Percentiles rank a stretch among this genome's conserved stretches.
phyloP scores from a whole-genome alignment of 1,139 yeast genomes.

The Kodamaea alishanica region DNA sequence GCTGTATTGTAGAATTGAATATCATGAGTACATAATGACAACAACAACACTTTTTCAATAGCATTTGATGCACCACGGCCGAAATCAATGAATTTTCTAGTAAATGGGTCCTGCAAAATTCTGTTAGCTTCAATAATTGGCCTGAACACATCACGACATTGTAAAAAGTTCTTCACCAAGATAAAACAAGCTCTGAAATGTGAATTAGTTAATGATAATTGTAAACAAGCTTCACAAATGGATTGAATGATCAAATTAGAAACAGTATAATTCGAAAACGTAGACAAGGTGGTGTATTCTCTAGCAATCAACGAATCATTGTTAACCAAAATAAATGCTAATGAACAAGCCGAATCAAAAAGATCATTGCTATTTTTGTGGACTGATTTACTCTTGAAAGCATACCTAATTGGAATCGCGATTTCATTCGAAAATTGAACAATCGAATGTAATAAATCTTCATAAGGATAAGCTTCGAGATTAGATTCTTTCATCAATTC shows the following conservation, averaged over 20 bases:
- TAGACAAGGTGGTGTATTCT: slow-evolving; percentile 21
- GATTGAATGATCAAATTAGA: slow-evolving; percentile 34
- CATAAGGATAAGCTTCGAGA: slow-evolving; percentile 9
- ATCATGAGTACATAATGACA: slow-evolving; percentile 56
- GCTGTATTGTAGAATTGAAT: slow-evolving; percentile 54
- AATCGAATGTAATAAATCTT: slow-evolving; percentile 11
- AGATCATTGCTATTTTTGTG: slow-evolving; percentile 12
- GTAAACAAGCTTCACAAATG: slow-evolving; percentile 37
- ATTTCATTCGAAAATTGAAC: slow-evolving; percentile 26
- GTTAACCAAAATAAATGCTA: slow-evolving; percentile 33
- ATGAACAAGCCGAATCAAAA: slow-evolving; percentile 35
- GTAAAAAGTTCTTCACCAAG: slow-evolving; percentile 32
- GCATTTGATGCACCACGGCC: slow-evolving; percentile 22
- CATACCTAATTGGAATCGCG: slow-evolving; percentile 31
- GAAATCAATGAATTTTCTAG: slow-evolving; percentile 17
- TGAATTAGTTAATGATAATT: slow-evolving; percentile 33
- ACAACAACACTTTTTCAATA: slow-evolving; percentile 45
- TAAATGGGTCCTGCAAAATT: slow-evolving; percentile 22
- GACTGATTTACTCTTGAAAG: slow-evolving; percentile 25
- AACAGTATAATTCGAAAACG: slow-evolving; percentile 27
- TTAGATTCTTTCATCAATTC: slow-evolving; percentile 22
- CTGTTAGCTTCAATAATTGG: slow-evolving; percentile 22
- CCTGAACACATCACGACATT: slow-evolving; percentile 22
- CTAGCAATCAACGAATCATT: slow-evolving; percentile 14
- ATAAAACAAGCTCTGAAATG: slow-evolving; percentile 38